Evolutionary conservation across 495 filamentous ascomycete genomes (phyloP).

Genomic region (Xylaria flabelliformis): DNA sequence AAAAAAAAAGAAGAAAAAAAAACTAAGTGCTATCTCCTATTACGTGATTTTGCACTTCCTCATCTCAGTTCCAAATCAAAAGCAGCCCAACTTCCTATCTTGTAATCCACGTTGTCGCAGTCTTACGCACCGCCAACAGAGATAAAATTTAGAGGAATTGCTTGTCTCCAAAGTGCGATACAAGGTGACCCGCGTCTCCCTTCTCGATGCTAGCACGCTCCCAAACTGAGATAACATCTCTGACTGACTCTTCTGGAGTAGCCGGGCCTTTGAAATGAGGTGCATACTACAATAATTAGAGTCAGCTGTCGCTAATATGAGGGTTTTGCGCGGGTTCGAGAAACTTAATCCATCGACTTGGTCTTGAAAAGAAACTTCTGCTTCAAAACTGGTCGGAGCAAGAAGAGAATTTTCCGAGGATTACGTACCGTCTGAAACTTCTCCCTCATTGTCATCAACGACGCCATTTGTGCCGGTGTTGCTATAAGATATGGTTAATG

Average conservation of each 20-base stretch:
- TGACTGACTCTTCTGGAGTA: conserved; percentile 48
- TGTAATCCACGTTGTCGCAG: too few species aligned
- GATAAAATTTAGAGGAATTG: conserved; percentile 5
- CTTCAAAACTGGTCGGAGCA: not conserved
- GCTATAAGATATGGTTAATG: conserved; percentile 30
- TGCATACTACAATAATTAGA: conserved; percentile 37
- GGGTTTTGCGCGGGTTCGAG: not conserved
- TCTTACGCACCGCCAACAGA: too few species aligned
- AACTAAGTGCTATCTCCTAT: too few species aligned
- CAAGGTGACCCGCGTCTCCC: conserved; percentile 54
- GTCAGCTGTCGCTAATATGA: not conserved
- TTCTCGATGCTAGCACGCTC: conserved; percentile 54
- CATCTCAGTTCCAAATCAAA: too few species aligned
- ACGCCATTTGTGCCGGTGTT: conserved; percentile 45
- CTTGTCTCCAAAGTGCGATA: conserved; percentile 56
- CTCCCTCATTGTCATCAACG: conserved; percentile 36
- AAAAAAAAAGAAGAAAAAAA: too few species aligned
- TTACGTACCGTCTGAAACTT: conserved; percentile 37
- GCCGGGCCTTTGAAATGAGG: conserved; percentile 55
- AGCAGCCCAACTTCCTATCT: too few species aligned
- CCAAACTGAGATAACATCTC: conserved; percentile 42
- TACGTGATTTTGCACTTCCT: too few species aligned
- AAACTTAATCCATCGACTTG: not conserved
- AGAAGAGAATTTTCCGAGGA: not conserved
- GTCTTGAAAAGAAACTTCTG: not conserved